A percentile compares a stretch with the other conserved stretches of the same genome.
These are phyloP conservation scores for Sherardia arvensis DNA, from an alignment of 257 asterid genomes.

Conservation along the genomic window DNA sequence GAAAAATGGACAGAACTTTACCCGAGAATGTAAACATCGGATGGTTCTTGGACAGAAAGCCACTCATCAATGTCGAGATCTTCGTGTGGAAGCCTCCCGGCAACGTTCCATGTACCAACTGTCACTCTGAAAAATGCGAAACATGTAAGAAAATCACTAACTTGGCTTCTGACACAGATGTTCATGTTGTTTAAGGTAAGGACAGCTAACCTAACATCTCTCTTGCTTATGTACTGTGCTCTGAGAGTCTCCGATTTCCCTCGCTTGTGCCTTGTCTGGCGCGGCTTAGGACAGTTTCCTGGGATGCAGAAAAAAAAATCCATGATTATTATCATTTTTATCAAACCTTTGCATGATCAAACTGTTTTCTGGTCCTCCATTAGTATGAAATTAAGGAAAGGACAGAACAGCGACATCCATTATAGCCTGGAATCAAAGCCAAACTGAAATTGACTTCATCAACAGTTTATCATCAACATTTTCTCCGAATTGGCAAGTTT, in stretches of 20 bases:
- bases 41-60: conserved; percentile 73
- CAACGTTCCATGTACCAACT: conserved; percentile 91
- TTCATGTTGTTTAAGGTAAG: not conserved
- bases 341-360: conserved; percentile 5
- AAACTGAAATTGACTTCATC: not conserved
- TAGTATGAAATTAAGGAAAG: not conserved
- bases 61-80: conserved; percentile 80
- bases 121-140: conserved; percentile 42
- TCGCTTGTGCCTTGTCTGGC: conserved; percentile 53
- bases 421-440: not conserved
- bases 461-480: not conserved
- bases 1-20: conserved; percentile 19
- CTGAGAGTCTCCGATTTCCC: conserved; percentile 90
- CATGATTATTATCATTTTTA: conserved; percentile 11
- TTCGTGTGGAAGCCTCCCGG: conserved; percentile 64
- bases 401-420: not conserved
- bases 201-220: conserved; percentile 71
- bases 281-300: conserved; percentile 36
- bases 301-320: conserved; percentile 15
- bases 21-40: conserved; percentile 84
- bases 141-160: not conserved
- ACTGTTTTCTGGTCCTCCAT: not conserved
- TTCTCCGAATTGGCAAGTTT: not conserved
- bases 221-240: conserved; percentile 61
- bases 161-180: not conserved